A percentile compares a stretch with the other conserved stretches of the same genome.
Evolutionary conservation across 2,329 filamentous ascomycete species (phyloP).

Genomic region (Aspergillus eucalypticola): DNA sequence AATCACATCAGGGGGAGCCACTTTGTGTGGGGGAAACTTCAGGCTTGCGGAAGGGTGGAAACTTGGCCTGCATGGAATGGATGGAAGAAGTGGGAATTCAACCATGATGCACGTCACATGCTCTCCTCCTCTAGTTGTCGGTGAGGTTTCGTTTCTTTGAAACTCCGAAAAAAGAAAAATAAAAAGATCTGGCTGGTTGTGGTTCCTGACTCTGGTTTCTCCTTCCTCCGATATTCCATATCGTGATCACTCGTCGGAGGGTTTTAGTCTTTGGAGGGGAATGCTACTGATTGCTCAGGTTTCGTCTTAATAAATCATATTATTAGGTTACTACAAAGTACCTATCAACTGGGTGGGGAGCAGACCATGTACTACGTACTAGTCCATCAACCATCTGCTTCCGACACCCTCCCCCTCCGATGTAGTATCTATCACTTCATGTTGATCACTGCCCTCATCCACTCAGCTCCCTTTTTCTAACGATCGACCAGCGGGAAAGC

Average conservation of each 20-base stretch:
- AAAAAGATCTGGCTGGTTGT: background rate
- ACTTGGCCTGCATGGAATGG: background rate
- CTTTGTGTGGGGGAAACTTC: background rate
- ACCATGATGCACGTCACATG: background rate
- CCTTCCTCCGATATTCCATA: background rate
- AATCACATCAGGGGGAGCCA: background rate
- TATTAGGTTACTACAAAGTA: no score
- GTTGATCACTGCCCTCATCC: background rate
- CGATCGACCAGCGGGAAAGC: background rate
- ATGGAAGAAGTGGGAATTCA: background rate
- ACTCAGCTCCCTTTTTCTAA: background rate
- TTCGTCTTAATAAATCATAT: background rate
- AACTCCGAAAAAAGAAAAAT: no score
- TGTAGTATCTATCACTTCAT: background rate
- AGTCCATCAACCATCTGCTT: background rate
- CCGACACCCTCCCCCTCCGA: background rate
- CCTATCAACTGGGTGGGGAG: no score
- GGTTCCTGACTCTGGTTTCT: background rate
- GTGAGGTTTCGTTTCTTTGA: background rate
- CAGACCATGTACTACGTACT: no score
- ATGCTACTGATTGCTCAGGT: background rate
- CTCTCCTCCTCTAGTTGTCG: background rate
- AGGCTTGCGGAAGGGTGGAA: background rate
- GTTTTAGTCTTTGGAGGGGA: background rate
- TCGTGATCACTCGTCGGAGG: background rate